phyloP scores from a whole-genome alignment of 208 protist genomes.

The Leishmania tropica region DNA sequence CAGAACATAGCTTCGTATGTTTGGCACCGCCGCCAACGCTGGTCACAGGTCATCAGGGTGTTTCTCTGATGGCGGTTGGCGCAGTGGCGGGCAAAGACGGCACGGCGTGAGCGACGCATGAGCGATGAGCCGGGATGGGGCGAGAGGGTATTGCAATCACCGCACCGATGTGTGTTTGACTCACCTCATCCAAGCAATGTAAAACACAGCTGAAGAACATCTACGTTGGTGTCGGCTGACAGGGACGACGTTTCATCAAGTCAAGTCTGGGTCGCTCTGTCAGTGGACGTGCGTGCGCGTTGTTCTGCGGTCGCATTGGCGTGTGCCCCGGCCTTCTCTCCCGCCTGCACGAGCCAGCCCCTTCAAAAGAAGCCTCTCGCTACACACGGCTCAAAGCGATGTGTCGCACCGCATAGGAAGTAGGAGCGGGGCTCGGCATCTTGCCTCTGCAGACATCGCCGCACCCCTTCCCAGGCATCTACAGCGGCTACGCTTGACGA shows the following conservation, averaged over 20 bases:
- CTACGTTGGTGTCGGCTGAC: background rate
- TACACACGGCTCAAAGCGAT: constrained; percentile 52
- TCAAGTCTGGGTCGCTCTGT: background rate
- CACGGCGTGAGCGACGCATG: background rate
- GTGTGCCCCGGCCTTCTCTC: background rate
- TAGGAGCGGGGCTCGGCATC: constrained; percentile 49
- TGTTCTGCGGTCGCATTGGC: background rate
- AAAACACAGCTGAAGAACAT: background rate
- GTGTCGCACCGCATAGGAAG: constrained; percentile 48
- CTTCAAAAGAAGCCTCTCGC: constrained; percentile 46
- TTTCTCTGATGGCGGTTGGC: background rate
- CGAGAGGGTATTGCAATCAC: background rate
- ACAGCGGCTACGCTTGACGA: background rate
- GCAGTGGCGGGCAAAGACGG: background rate
- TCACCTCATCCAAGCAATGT: background rate
- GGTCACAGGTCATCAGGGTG: background rate
- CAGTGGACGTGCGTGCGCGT: background rate
- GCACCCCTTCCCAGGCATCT: constrained; percentile 2
- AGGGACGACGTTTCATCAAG: background rate
- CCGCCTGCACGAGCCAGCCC: background rate
- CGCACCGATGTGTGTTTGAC: background rate
- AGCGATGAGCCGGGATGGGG: background rate
- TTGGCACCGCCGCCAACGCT: background rate
- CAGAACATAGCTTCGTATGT: background rate
- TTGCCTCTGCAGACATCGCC: constrained; percentile 12